phyloP scores from a whole-genome alignment of 148 eudicot species.

The Polygonum aviculare region DNA sequence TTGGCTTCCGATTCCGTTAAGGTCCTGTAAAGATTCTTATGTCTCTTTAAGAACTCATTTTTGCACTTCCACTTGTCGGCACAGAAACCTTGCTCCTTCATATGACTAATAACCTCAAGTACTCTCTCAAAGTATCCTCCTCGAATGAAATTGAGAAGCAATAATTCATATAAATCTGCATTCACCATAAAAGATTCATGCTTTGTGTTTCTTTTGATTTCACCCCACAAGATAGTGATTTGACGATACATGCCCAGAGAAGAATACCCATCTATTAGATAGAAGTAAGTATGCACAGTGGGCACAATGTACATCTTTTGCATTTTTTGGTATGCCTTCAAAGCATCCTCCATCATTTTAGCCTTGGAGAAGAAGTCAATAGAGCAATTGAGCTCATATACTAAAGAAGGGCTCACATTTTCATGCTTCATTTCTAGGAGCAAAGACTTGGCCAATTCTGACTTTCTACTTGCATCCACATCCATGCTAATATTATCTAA shows the following conservation, averaged over 20 bases:
- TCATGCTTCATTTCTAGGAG: conserved; percentile 33
- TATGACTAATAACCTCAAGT: conserved; percentile 53
- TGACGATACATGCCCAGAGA: conserved; percentile 69
- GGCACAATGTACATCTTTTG: conserved; percentile 49
- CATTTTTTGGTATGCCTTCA: conserved; percentile 55
- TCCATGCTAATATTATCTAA: conserved; percentile 12
- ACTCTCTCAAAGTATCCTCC: conserved; percentile 97
- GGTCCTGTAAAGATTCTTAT: conserved; percentile 66
- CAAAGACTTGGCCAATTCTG: conserved; percentile 34
- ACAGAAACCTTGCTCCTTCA: conserved; percentile 53
- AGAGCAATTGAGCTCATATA: conserved; percentile 58
- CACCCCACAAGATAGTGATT: conserved; percentile 81
- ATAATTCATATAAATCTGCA: conserved; percentile 66
- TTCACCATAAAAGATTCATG: conserved; percentile 27
- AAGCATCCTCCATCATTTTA: conserved; percentile 75
- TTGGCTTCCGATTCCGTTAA: conserved; percentile 45
- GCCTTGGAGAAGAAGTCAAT: conserved; percentile 83
- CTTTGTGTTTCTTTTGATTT: conserved; percentile 56
- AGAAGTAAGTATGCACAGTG: conserved; percentile 40
- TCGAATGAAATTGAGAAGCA: conserved; percentile 58
- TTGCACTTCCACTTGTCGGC: conserved; percentile 63
- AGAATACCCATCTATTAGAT: conserved; percentile 46
- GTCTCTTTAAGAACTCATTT: conserved; percentile 52
- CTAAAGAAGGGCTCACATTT: conserved; percentile 17
- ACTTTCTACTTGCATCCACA: conserved; percentile 15